Base-by-base conservation (phyloP, 2,329 filamentous ascomycete species). In the Biscogniauxia mediterranea region DNA sequence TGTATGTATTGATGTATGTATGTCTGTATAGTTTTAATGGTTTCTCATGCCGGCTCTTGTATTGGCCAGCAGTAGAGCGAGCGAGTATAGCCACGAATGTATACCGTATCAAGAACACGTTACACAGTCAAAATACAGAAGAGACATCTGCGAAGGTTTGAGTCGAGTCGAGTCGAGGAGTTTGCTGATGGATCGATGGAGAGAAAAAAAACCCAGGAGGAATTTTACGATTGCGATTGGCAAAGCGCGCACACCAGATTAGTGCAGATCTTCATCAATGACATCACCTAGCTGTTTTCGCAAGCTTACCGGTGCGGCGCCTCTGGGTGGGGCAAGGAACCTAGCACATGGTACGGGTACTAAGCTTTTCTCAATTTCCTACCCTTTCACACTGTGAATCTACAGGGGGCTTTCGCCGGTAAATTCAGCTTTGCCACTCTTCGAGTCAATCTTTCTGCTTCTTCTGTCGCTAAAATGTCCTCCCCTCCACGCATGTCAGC, bases 241-340 rank as follows among this genome's bases (percentile, higher is more conserved):
- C 62, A 60, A 60, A 55, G 49, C 15, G 17, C 59, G 60, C 42
- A 55, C 57, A 60, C 60, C 32, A 63, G 59, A 64, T 61, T 64
- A 66, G 58, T 60, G 58, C 46, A 64, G 64, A 64, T 64, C 62
- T 42, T 59, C 55, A 17, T 59, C 32, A 54, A 66, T 66, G 64
- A 66, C 64, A 64, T 66, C 64, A 66, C 58, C 49, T 56, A 32
- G 55, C 55, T 54, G 25, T 53, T 46, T 38, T 56, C 57, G 58
- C 58, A 58, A 61, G 38, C 38, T 11, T 46, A 46, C 38, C 38
- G 38, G 38, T 46, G 17, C 38, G 15, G 38, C 38, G 38, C 38
- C 38, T 46, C 1, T n/a, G 38, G 5, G 38, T 46, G 38, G 38
- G 38, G 38, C 38, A 46, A n/a, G 38, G 11, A 46, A 46, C 38